Percentiles rank a stretch among this genome's conserved stretches.
These are phyloP conservation scores for Tetrapisispora phaffii DNA, from an alignment of 805 yeast species.

Conservation along the genomic window DNA sequence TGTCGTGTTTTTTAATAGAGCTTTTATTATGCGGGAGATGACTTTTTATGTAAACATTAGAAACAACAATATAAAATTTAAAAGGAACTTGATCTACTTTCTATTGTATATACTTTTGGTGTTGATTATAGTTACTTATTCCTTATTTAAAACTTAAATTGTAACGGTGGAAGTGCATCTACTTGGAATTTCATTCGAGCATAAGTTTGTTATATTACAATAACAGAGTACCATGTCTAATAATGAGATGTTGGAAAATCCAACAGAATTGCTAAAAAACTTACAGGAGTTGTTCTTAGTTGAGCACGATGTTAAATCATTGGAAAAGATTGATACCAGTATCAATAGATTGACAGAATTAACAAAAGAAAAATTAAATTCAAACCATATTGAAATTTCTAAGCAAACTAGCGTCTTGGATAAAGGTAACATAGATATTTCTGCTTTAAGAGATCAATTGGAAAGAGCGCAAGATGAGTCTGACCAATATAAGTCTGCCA, in stretches of 20 bases:
- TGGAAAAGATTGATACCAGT: constrained; percentile 11
- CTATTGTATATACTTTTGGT: no score
- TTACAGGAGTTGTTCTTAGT: constrained; percentile 23
- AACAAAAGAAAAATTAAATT: constrained; percentile 4
- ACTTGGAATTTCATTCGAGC: no score
- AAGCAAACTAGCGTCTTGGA: constrained; percentile 7
- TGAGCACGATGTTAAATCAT: constrained; percentile 15
- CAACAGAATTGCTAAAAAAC: constrained; percentile 16
- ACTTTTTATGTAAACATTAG: no score
- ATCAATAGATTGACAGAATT: constrained; percentile 7
- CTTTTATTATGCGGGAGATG: no score
- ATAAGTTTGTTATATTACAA: no score
- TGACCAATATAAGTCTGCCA: constrained; percentile 9
- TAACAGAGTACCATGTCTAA: neutral
- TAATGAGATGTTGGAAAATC: constrained; percentile 10
- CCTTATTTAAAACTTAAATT: no score
- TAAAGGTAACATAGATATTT: constrained; percentile 5
- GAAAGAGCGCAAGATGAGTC: constrained; percentile 10
- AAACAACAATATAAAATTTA: no score
- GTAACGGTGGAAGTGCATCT: no score
- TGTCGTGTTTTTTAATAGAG: no score
- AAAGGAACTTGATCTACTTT: no score
- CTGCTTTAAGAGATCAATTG: constrained; percentile 8
- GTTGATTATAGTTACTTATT: no score
- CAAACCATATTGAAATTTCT: constrained; percentile 6